A percentile compares a stretch with the other conserved stretches of the same genome.
These are phyloP conservation scores for Salix udensis DNA, from an alignment of 345 rosid species.

Conservation along the genomic window DNA sequence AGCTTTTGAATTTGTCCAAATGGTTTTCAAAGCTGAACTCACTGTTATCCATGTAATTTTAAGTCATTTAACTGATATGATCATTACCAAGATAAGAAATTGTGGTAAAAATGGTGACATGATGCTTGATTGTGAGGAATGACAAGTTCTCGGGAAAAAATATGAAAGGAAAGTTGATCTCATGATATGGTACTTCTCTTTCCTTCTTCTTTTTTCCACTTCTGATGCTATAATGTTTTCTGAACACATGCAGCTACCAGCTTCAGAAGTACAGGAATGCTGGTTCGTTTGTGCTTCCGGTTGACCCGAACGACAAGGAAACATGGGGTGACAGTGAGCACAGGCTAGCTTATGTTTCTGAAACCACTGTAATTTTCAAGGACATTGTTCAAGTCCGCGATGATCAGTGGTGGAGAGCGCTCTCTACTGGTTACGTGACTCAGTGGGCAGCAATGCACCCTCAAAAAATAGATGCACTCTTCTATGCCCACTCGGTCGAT, in stretches of 20 bases:
- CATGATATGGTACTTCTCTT: neutral
- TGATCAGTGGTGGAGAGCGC: slow-evolving; percentile 97
- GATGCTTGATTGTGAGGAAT: neutral
- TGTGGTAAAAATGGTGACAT: neutral
- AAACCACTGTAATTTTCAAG: slow-evolving; percentile 94
- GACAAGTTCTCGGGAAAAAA: neutral
- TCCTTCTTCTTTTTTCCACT: neutral
- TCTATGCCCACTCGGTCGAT: slow-evolving; percentile 78
- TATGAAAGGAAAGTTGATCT: neutral
- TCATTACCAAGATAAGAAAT: neutral
- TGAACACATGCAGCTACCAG: slow-evolving; percentile 67
- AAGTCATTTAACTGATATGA: neutral
- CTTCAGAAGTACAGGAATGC: slow-evolving; percentile 94
- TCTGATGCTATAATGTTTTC: slow-evolving; percentile 5
- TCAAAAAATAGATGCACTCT: slow-evolving; percentile 86
- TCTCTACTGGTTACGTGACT: slow-evolving; percentile 78
- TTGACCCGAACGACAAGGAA: slow-evolving; percentile 76
- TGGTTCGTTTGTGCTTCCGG: slow-evolving; percentile 87
- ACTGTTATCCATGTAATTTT: neutral
- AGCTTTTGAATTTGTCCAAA: neutral
- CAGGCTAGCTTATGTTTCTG: slow-evolving; percentile 88
- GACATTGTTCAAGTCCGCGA: slow-evolving; percentile 88
- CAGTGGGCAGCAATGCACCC: slow-evolving; percentile 98
- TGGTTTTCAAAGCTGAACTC: neutral
- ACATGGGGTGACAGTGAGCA: slow-evolving; percentile 99